Evolutionary conservation across 257 asterid genomes (phyloP).

Genomic region (Linaria vulgaris): DNA sequence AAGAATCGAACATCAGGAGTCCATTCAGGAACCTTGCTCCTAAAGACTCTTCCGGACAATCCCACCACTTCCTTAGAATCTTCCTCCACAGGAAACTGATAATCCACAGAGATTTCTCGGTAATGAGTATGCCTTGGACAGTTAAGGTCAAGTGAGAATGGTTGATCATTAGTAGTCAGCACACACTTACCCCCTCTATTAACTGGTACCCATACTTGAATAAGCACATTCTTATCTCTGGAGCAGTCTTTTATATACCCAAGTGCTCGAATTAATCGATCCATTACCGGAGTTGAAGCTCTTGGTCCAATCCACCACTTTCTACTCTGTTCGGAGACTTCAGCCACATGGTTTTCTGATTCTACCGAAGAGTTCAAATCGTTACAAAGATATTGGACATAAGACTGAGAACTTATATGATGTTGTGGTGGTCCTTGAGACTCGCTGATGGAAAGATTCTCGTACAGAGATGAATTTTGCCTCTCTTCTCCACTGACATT

Average conservation of each 20-base stretch:
- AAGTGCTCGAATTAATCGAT: slow-evolving; percentile 62
- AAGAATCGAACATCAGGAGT: slow-evolving; percentile 88
- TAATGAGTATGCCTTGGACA: slow-evolving; percentile 70
- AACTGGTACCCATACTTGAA: slow-evolving; percentile 92
- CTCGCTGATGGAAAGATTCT: slow-evolving; percentile 49
- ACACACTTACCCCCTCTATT: slow-evolving; percentile 60
- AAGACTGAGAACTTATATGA: slow-evolving; percentile 28
- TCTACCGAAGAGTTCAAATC: slow-evolving; percentile 26
- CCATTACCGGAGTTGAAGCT: slow-evolving; percentile 62
- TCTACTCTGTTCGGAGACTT: slow-evolving; percentile 38
- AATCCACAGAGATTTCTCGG: slow-evolving; percentile 66
- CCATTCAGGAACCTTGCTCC: slow-evolving; percentile 85
- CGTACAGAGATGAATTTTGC: slow-evolving; percentile 48
- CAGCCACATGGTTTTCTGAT: slow-evolving; percentile 30
- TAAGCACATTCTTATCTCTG: slow-evolving; percentile 52
- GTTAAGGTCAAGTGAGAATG: slow-evolving; percentile 55
- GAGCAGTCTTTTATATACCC: slow-evolving; percentile 54
- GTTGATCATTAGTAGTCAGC: slow-evolving; percentile 64
- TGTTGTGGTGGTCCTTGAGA: slow-evolving; percentile 38
- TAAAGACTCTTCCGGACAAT: slow-evolving; percentile 85
- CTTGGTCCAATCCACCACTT: slow-evolving; percentile 78
- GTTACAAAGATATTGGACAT: slow-evolving; percentile 31
- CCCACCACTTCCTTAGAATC: slow-evolving; percentile 64
- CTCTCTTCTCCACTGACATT: slow-evolving; percentile 40
- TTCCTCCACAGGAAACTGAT: slow-evolving; percentile 72